These are phyloP conservation scores for Tripidium arundinaceum DNA, from an alignment of 202 grass and related monocot genomes.

Conservation along the genomic window DNA sequence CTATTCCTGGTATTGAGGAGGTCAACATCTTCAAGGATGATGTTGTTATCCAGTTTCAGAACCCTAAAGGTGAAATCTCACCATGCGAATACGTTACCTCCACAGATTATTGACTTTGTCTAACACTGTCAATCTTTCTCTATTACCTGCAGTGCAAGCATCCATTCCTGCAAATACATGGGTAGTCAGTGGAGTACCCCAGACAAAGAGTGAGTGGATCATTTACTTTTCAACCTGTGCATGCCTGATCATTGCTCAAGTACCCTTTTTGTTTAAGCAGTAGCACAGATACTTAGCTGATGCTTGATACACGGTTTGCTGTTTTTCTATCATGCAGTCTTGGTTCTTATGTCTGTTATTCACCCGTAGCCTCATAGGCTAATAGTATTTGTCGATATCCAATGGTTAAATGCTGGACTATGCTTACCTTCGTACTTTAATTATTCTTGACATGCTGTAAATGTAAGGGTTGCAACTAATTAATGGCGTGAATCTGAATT, in stretches of 20 bases:
- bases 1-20: conserved; percentile 88
- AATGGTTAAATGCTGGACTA: not conserved
- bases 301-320: not conserved
- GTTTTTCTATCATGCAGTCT: not conserved
- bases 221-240: not conserved
- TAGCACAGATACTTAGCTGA: not conserved
- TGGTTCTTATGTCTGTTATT: not conserved
- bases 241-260: conserved; percentile 2
- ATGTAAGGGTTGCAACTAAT: not conserved
- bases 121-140: not conserved
- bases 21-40: conserved; percentile 97
- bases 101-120: not conserved
- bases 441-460: not conserved
- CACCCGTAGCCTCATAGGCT: not conserved
- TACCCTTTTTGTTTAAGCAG: not conserved
- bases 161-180: conserved; percentile 93
- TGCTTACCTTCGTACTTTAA: not conserved
- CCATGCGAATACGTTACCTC: not conserved
- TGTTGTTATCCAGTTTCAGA: conserved; percentile 83
- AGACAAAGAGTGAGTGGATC: conserved; percentile 64
- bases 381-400: not conserved
- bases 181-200: conserved; percentile 87
- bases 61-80: conserved; percentile 61
- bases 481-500: not conserved
- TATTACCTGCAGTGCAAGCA: conserved; percentile 68